Percentiles rank a stretch among this genome's conserved stretches.
These are phyloP conservation scores for Ganoderma meredithae DNA, from an alignment of 1,284 basidiomycete species.

Conservation along the genomic window DNA sequence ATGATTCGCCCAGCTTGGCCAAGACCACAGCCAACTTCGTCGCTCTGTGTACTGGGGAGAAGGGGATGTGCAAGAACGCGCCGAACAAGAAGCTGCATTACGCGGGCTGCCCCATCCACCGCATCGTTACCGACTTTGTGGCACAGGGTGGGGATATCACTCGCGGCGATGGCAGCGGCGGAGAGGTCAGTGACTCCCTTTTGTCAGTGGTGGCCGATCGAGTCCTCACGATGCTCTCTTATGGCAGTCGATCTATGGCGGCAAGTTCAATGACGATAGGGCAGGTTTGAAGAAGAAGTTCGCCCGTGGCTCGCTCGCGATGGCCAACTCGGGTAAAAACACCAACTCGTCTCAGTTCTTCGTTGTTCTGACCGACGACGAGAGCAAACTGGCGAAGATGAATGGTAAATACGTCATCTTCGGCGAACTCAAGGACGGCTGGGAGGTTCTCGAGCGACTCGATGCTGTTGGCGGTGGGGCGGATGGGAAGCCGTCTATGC, in stretches of 20 bases:
- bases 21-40: conserved; percentile 56
- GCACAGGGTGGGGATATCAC: conserved; percentile 60
- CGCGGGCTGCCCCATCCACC: conserved; percentile 50
- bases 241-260: conserved; percentile 54
- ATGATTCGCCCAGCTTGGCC: conserved; percentile 46
- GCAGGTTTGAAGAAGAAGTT: conserved; percentile 50
- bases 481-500: conserved; percentile 47
- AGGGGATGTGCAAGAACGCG: conserved; percentile 54
- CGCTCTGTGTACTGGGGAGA: conserved; percentile 57
- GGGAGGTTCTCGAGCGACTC: conserved; percentile 47
- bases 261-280: conserved; percentile 58
- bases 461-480: conserved; percentile 43
- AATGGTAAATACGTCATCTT: conserved; percentile 58
- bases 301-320: conserved; percentile 52
- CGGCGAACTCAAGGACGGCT: conserved; percentile 46
- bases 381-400: conserved; percentile 49
- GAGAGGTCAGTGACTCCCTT: conserved; percentile 47
- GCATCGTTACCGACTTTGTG: conserved; percentile 54
- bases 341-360: conserved; percentile 61
- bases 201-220: neutral
- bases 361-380: conserved; percentile 52
- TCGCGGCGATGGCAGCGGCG: conserved; percentile 57
- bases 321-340: conserved; percentile 57
- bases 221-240: neutral
- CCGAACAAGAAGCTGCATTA: conserved; percentile 55